These are phyloP conservation scores for Chaetomium globosum DNA, from an alignment of 2,329 filamentous ascomycete genomes.

Conservation along the genomic window DNA sequence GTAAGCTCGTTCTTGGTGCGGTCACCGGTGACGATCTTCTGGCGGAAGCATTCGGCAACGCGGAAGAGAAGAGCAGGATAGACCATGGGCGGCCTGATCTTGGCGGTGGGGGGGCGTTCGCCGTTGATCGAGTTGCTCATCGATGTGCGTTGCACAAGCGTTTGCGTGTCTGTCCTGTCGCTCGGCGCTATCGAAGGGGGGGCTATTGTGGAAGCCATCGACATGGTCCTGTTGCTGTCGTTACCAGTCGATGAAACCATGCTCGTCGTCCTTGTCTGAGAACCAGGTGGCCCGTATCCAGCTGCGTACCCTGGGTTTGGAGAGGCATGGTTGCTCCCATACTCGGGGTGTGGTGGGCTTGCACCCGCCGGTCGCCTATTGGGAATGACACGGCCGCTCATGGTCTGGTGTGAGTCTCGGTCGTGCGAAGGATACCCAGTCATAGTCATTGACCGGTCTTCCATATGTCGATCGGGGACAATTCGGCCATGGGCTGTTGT, in stretches of 20 bases:
- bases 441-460: constrained; percentile 96
- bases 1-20: constrained; percentile 94
- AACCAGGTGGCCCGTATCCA: constrained; percentile 53
- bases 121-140: constrained; percentile 58
- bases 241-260: constrained; percentile 59
- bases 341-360: constrained; percentile 28
- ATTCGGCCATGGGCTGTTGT: constrained; percentile 90
- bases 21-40: constrained; percentile 82
- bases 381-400: constrained; percentile 89
- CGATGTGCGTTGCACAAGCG: constrained; percentile 58
- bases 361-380: constrained; percentile 60
- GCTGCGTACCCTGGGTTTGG: constrained; percentile 43
- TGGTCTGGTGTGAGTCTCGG: constrained; percentile 81
- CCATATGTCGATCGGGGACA: constrained; percentile 80
- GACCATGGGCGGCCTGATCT: constrained; percentile 76
- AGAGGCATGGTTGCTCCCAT: constrained; percentile 34
- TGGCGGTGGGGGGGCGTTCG: constrained; percentile 61
- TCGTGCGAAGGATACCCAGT: constrained; percentile 73
- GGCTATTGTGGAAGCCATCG: constrained; percentile 83
- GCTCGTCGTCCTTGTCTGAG: constrained; percentile 62
- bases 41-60: constrained; percentile 88
- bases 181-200: constrained; percentile 62
- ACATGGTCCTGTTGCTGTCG: constrained; percentile 72
- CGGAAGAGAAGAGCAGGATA: constrained; percentile 93
- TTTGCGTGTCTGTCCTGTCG: constrained; percentile 51